Evolutionary conservation across 805 yeast genomes (phyloP).

Genomic region (Kodamaea jinghongensis): DNA sequence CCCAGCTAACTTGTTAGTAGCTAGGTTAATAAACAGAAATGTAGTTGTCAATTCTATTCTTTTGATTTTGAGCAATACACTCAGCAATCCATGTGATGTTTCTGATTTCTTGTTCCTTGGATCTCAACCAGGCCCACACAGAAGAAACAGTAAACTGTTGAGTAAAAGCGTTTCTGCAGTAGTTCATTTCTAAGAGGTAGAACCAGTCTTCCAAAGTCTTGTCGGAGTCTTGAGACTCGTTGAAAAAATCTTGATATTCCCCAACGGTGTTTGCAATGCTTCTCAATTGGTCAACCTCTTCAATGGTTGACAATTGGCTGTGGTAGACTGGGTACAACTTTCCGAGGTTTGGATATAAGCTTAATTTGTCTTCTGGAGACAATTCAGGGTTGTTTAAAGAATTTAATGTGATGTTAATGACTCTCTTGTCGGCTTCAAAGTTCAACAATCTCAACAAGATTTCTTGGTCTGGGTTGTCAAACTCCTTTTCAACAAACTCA

Average conservation of each 20-base stretch:
- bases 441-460: conserved; percentile 73
- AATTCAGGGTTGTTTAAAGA: conserved; percentile 78
- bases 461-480: conserved; percentile 75
- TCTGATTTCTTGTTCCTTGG: conserved; percentile 94
- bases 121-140: conserved; percentile 94
- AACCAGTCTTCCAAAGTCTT: conserved; percentile 91
- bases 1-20: too few relatives aligned
- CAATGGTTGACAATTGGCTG: conserved; percentile 65
- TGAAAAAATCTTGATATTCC: conserved; percentile 60
- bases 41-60: conserved; percentile 87
- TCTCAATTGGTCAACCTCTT: conserved; percentile 83
- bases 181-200: conserved; percentile 86
- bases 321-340: conserved; percentile 70
- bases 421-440: conserved; percentile 94
- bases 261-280: conserved; percentile 59
- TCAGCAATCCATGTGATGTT: conserved; percentile 99
- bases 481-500: conserved; percentile 55
- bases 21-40: conserved; percentile 82
- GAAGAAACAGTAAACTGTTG: conserved; percentile 92
- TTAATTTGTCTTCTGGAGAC: conserved; percentile 64
- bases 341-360: conserved; percentile 81
- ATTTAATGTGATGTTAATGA: conserved; percentile 87
- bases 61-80: conserved; percentile 98
- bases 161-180: conserved; percentile 89
- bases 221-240: conserved; percentile 32